A percentile compares a stretch with the other conserved stretches of the same genome.
Conservation (phyloP, 768 basidiomycete genomes). For the Suillus paluster region DNA sequence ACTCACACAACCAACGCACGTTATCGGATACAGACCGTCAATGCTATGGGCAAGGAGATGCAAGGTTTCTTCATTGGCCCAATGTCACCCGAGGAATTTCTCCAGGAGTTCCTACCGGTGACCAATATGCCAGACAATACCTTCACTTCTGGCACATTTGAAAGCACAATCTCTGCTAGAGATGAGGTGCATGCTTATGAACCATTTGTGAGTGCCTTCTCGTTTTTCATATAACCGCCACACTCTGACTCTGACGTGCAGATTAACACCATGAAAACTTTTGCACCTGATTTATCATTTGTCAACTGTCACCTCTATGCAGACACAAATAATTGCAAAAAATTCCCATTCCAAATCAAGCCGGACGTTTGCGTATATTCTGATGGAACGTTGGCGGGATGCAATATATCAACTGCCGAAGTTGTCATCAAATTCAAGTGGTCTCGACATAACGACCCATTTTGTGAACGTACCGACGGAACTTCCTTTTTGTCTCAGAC, state of each 20-base stretch:
- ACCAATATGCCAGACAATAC: not conserved
- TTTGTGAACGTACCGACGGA: not conserved
- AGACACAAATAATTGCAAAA: conserved; percentile 2
- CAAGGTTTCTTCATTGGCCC: conserved; percentile 7
- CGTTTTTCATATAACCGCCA: no score
- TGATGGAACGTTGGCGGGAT: not conserved
- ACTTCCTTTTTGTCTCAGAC: not conserved
- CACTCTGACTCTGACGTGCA: not conserved
- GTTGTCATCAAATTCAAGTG: conserved; percentile 15
- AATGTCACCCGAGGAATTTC: conserved; percentile 9
- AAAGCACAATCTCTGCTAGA: not conserved
- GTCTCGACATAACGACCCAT: conserved; percentile 1
- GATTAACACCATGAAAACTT: conserved; percentile 8
- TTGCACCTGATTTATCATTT: conserved; percentile 8
- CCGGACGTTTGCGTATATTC: conserved; percentile 14
- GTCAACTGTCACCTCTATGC: not conserved
- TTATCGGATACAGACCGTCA: not conserved
- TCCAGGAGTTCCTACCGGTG: conserved; percentile 10
- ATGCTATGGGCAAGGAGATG: conserved; percentile 12
- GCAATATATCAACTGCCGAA: conserved; percentile 3
- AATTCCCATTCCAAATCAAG: conserved; percentile 12
- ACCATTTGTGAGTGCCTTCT: conserved; percentile 8
- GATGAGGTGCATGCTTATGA: not conserved
- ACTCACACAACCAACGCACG: conserved; percentile 5
- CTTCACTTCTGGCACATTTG: not conserved